Evolutionary conservation across 1,139 yeast genomes (phyloP).

Genomic region (Yamadazyma pseudoaaseri): DNA sequence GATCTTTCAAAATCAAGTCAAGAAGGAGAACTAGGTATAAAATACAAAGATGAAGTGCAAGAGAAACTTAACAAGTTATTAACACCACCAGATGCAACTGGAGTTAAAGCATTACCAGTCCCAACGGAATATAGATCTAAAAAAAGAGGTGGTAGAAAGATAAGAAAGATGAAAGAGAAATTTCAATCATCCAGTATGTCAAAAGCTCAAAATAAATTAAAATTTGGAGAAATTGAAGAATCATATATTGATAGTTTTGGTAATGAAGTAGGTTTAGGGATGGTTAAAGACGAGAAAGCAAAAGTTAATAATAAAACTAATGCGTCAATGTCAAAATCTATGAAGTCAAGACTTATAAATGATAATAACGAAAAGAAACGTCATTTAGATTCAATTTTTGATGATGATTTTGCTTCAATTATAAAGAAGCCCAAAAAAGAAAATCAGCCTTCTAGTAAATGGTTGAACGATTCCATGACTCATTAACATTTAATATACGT

Average conservation of each 20-base stretch:
- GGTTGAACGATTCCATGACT: conserved; percentile 6
- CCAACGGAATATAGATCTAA: conserved; percentile 80
- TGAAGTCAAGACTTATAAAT: conserved; percentile 43
- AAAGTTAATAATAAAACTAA: conserved; percentile 40
- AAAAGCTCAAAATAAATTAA: conserved; percentile 81
- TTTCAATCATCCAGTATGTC: conserved; percentile 79
- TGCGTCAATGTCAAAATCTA: conserved; percentile 54
- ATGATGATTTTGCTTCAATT: conserved; percentile 10
- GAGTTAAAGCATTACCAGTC: conserved; percentile 75
- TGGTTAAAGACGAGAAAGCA: conserved; percentile 52
- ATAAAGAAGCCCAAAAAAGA: conserved; percentile 5
- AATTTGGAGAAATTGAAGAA: conserved; percentile 74
- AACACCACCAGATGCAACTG: conserved; percentile 72
- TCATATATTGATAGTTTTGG: conserved; percentile 65
- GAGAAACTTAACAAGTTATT: conserved; percentile 67
- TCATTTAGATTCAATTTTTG: conserved; percentile 16
- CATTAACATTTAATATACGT: no score
- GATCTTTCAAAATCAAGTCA: conserved; percentile 52
- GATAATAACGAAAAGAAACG: conserved; percentile 11
- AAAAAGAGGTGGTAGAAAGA: conserved; percentile 82
- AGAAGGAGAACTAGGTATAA: conserved; percentile 56
- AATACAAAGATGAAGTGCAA: conserved; percentile 59
- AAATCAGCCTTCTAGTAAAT: conserved; percentile 3
- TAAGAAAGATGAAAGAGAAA: conserved; percentile 77
- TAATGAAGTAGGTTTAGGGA: conserved; percentile 80